Evolutionary conservation across 495 filamentous ascomycete species (phyloP).

Genomic region (Xylaria venustula): DNA sequence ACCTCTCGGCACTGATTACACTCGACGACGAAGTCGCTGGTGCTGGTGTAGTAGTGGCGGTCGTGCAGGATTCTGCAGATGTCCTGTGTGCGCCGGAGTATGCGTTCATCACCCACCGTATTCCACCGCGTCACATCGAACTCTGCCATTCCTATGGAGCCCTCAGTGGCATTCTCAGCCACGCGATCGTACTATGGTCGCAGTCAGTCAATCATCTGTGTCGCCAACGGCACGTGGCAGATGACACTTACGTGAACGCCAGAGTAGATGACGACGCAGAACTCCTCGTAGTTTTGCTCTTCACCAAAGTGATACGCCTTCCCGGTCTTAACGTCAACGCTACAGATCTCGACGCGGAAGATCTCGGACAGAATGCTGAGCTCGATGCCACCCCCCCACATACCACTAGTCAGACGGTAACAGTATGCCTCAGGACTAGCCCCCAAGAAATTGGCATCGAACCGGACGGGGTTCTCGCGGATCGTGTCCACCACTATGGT

Average conservation of each 20-base stretch:
- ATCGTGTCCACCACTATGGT: slow-evolving; percentile 79
- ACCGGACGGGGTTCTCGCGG: slow-evolving; percentile 66
- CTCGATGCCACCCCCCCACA: slow-evolving; percentile 94
- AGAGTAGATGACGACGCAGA: slow-evolving; percentile 86
- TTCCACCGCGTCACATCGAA: slow-evolving; percentile 80
- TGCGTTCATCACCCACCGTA: slow-evolving; percentile 57
- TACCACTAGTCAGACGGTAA: slow-evolving; percentile 75
- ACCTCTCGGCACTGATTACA: slow-evolving; percentile 68
- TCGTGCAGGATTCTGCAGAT: slow-evolving; percentile 67
- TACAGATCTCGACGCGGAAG: slow-evolving; percentile 84
- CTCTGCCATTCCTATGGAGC: slow-evolving; percentile 48
- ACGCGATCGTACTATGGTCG: slow-evolving; percentile 74
- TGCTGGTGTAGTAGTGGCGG: slow-evolving; percentile 84
- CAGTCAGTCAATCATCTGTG: not conserved
- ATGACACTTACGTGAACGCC: slow-evolving; percentile 63
- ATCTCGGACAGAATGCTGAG: slow-evolving; percentile 80
- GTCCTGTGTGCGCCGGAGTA: slow-evolving; percentile 66
- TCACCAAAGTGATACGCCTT: slow-evolving; percentile 77
- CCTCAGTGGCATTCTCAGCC: slow-evolving; percentile 64
- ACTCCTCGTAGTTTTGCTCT: slow-evolving; percentile 49
- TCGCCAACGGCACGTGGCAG: too few species aligned
- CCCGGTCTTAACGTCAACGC: slow-evolving; percentile 63
- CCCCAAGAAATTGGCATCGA: slow-evolving; percentile 74
- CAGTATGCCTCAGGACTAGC: slow-evolving; percentile 75
- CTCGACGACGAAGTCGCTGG: slow-evolving; percentile 73